phyloP scores from a whole-genome alignment of 2,329 filamentous ascomycete species.

The Tetracladium maxilliforme region DNA sequence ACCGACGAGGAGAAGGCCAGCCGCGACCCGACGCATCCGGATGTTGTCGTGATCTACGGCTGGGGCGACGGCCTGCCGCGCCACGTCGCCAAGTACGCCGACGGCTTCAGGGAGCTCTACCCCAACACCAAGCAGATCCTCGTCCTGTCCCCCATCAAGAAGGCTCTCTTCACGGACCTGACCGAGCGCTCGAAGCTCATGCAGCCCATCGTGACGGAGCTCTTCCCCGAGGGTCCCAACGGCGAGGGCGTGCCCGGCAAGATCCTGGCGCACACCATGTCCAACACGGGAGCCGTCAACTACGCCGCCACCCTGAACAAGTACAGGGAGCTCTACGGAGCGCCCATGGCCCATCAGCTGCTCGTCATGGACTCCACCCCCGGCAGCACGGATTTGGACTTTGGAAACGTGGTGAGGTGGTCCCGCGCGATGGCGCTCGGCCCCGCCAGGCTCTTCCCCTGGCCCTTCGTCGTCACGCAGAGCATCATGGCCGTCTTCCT shows the following conservation, averaged over 20 bases:
- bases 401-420: conserved; percentile 30
- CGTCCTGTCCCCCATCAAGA: conserved; percentile 31
- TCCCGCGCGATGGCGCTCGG: conserved; percentile 36
- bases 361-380: conserved; percentile 37
- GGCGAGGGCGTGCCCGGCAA: conserved; percentile 9
- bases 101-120: conserved; percentile 33
- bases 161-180: conserved; percentile 26
- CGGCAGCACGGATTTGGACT: conserved; percentile 23
- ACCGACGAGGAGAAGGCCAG: neutral
- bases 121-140: conserved; percentile 30
- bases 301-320: conserved; percentile 31
- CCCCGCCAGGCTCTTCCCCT: conserved; percentile 28
- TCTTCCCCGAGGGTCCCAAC: conserved; percentile 12
- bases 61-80: conserved; percentile 39
- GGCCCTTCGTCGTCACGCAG: conserved; percentile 32
- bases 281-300: conserved; percentile 39
- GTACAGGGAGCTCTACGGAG: conserved; percentile 21
- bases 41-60: conserved; percentile 31
- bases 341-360: conserved; percentile 22
- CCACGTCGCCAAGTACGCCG: conserved; percentile 36
- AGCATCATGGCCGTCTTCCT: conserved; percentile 28
- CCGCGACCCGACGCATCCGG: neutral
- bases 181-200: conserved; percentile 25
- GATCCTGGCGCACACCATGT: conserved; percentile 36
- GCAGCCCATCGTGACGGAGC: conserved; percentile 25